phyloP scores from a whole-genome alignment of 202 grass and related monocot species.

The Musa balbisiana region DNA sequence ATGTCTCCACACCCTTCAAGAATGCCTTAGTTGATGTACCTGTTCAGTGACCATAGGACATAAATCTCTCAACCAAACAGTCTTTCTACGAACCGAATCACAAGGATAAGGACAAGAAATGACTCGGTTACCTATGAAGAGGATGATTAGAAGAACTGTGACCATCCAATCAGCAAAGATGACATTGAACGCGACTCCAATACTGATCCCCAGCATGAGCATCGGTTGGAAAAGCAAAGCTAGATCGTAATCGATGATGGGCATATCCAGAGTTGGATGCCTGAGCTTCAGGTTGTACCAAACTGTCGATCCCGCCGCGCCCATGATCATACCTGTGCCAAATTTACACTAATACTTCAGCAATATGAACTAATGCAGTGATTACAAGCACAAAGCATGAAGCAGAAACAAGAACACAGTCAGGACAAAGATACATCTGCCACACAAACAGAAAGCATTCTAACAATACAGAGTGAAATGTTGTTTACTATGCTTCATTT shows the following conservation, averaged over 20 bases:
- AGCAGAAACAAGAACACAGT: neutral
- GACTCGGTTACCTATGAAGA: constrained; percentile 48
- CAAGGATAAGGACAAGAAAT: neutral
- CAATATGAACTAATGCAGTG: neutral
- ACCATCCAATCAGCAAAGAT: constrained; percentile 74
- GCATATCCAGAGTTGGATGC: constrained; percentile 64
- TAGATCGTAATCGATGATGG: constrained; percentile 71
- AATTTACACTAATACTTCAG: neutral
- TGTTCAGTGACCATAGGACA: constrained; percentile 13
- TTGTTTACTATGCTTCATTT: too few relatives aligned
- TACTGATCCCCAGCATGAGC: constrained; percentile 78
- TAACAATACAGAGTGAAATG: neutral
- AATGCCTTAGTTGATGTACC: constrained; percentile 67
- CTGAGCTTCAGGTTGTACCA: constrained; percentile 69
- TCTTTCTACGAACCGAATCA: neutral
- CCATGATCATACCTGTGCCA: constrained; percentile 78
- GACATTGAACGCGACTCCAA: constrained; percentile 63
- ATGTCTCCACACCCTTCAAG: constrained; percentile 62
- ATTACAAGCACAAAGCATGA: neutral
- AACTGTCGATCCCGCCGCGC: constrained; percentile 50
- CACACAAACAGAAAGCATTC: neutral
- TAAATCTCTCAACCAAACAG: neutral
- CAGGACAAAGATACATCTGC: neutral
- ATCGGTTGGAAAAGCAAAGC: constrained; percentile 77
- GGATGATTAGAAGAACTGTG: constrained; percentile 54